These are phyloP conservation scores for Alternaria ethzedia DNA, from an alignment of 2,329 filamentous ascomycete genomes.

Conservation along the genomic window DNA sequence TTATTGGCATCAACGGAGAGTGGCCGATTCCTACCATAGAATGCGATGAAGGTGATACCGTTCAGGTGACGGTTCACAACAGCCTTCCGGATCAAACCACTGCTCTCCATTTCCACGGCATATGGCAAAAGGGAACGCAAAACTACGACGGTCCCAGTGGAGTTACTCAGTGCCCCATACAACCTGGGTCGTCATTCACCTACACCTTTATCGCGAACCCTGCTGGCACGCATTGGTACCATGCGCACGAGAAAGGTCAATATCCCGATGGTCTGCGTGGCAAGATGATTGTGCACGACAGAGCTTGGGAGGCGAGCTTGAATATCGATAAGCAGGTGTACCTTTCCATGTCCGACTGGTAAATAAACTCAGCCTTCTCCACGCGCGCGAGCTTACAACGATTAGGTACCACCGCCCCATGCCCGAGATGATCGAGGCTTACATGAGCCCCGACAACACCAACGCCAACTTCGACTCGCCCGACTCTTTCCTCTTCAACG, in stretches of 20 bases:
- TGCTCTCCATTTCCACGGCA: conserved; percentile 58
- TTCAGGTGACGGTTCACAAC: conserved; percentile 44
- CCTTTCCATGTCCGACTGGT: conserved; percentile 14
- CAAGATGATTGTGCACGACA: conserved; percentile 48
- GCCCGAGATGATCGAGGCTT: conserved; percentile 44
- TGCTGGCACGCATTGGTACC: conserved; percentile 67
- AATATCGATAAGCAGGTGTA: conserved; percentile 29
- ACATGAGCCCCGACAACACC: conserved; percentile 53
- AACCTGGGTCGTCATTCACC: conserved; percentile 66
- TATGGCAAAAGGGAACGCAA: conserved; percentile 58
- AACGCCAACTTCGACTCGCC: conserved; percentile 24
- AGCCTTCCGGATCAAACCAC: conserved; percentile 27
- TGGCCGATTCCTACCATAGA: conserved; percentile 62
- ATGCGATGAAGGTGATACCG: conserved; percentile 61
- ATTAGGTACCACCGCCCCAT: conserved; percentile 10
- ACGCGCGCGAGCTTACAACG: conserved; percentile 23
- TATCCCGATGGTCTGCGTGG: conserved; percentile 50
- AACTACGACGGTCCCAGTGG: conserved; percentile 83
- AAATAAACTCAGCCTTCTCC: background rate
- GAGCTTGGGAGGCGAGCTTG: conserved; percentile 48
- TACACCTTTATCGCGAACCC: conserved; percentile 68
- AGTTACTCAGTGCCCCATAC: conserved; percentile 66
- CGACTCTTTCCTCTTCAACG: conserved; percentile 12
- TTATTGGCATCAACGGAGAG: conserved; percentile 77
- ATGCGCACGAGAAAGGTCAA: conserved; percentile 63